Base-by-base conservation (phyloP, 1,139 yeast genomes). In the Debaryomycetaceae sp. region DNA sequence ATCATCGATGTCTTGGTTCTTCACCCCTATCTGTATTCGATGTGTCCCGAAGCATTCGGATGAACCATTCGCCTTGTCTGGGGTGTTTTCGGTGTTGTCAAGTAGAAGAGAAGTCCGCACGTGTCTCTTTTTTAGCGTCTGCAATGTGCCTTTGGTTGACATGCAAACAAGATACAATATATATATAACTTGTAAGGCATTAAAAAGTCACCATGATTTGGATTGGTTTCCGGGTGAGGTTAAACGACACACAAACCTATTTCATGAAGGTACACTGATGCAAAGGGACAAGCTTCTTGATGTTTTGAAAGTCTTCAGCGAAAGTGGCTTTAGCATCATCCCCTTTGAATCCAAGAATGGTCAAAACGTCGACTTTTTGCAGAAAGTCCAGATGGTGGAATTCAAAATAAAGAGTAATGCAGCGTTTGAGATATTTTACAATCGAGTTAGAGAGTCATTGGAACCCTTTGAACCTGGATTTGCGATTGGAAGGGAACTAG, bases 1-100 rank as follows among this genome's bases (percentile, higher is more conserved):
- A n/a, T n/a, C n/a, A n/a, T n/a, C n/a, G n/a, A 29, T 23, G 35
- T 11, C 6, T 16, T 56, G 61, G 61, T 34, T 32, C 14, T 53
- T 49, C 27, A 35, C 44, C 2, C 58, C 66, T 0, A 51, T 59
- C 3, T 45, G 61, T 4, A 37, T 61, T 5, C 46, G 64, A 18
- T 42, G 53, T 15, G 40, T 50, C 16, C 36, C 43, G 7, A 37
- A 45, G 4, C 39, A 41, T 2, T 48, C 46, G 1, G 38, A 36
- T 4, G 43, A 49, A 3, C 20, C 25, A 3, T 8, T 25, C 30
- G 57, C 56, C 7, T 33, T 43, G 15, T 57, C 65, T 1, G 67
- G 67, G 1, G 42, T 59, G 5, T 48, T 45, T 30, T 23, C 58
- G 7, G 42, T 45, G 5, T 35, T 44, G 10, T 29, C 42, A 4